These are phyloP conservation scores for Sporothrix inflata DNA, from an alignment of 2,329 filamentous ascomycete species.

Conservation along the genomic window DNA sequence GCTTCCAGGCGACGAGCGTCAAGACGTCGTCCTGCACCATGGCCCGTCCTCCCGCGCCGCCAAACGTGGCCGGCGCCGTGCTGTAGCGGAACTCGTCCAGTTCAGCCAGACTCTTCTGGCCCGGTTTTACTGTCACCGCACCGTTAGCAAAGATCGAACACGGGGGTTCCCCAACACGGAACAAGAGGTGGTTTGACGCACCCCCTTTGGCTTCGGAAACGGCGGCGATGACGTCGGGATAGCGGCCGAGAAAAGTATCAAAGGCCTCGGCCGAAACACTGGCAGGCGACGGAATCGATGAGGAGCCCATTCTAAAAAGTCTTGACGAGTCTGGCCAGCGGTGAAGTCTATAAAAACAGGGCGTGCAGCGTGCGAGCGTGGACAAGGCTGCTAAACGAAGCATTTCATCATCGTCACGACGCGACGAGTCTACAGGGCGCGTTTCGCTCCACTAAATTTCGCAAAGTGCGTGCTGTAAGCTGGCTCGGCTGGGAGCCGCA, in stretches of 20 bases:
- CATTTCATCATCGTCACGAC: neutral
- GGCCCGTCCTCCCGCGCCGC: conserved; percentile 39
- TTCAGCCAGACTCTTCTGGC: conserved; percentile 56
- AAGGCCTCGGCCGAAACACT: conserved; percentile 26
- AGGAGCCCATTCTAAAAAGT: neutral
- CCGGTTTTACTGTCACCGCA: conserved; percentile 49
- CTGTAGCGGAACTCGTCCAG: conserved; percentile 65
- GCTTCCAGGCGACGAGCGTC: conserved; percentile 69
- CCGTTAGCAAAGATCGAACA: conserved; percentile 32
- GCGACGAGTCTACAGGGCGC: conserved; percentile 1
- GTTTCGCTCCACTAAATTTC: neutral
- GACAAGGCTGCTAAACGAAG: neutral
- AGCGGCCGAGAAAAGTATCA: conserved; percentile 23
- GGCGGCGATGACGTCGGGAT: conserved; percentile 45
- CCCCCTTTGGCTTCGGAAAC: conserved; percentile 52
- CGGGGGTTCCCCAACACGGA: neutral
- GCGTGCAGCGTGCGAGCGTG: neutral
- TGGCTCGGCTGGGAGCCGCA: neutral
- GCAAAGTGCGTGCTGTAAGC: neutral
- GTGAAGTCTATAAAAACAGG: neutral
- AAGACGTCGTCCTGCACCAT: conserved; percentile 63
- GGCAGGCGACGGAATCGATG: conserved; percentile 16
- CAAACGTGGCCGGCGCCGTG: conserved; percentile 54
- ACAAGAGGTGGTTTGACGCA: conserved; percentile 35
- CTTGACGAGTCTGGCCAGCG: neutral